Conservation (phyloP, 2,329 filamentous ascomycete species). For the Juglanconis oblonga region DNA sequence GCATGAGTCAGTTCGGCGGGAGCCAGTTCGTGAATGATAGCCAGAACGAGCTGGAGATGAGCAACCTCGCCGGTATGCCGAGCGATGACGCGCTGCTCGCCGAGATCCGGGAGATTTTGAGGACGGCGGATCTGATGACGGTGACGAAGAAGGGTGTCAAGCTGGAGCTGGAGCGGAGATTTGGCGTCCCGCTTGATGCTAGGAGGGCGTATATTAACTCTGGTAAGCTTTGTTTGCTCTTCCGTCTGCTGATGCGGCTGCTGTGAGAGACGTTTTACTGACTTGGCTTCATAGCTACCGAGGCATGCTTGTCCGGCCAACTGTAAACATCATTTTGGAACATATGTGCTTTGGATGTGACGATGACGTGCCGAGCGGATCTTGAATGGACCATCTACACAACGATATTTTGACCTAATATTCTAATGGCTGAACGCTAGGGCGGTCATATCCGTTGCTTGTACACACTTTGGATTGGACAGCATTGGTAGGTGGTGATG, state of each 20-base stretch:
- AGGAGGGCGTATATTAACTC: slow-evolving; percentile 93
- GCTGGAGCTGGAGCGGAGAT: slow-evolving; percentile 84
- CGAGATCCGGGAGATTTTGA: slow-evolving; percentile 91
- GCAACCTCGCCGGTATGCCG: slow-evolving; percentile 72
- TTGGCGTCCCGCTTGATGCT: slow-evolving; percentile 79
- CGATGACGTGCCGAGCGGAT: neutral
- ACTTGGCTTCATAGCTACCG: slow-evolving; percentile 56
- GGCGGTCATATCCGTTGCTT: neutral
- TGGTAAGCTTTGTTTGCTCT: slow-evolving; percentile 55
- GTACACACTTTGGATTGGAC: neutral
- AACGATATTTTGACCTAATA: slow-evolving; percentile 10
- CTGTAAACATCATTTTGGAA: slow-evolving; percentile 45
- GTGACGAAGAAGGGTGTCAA: slow-evolving; percentile 99
- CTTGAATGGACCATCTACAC: neutral
- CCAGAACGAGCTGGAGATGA: slow-evolving; percentile 71
- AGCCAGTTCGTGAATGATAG: slow-evolving; percentile 54
- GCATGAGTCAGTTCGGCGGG: slow-evolving; percentile 59
- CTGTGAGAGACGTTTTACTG: slow-evolving; percentile 21
- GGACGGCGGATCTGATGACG: slow-evolving; percentile 91
- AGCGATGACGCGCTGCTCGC: slow-evolving; percentile 85
- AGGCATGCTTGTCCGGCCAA: slow-evolving; percentile 75
- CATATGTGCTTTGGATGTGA: neutral
- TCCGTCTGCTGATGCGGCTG: neutral
- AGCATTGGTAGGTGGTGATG: neutral
- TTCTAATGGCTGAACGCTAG: slow-evolving; percentile 12